Evolutionary conservation across 2,329 filamentous ascomycete species (phyloP).

Genomic region (Malbranchea cinnamomea): DNA sequence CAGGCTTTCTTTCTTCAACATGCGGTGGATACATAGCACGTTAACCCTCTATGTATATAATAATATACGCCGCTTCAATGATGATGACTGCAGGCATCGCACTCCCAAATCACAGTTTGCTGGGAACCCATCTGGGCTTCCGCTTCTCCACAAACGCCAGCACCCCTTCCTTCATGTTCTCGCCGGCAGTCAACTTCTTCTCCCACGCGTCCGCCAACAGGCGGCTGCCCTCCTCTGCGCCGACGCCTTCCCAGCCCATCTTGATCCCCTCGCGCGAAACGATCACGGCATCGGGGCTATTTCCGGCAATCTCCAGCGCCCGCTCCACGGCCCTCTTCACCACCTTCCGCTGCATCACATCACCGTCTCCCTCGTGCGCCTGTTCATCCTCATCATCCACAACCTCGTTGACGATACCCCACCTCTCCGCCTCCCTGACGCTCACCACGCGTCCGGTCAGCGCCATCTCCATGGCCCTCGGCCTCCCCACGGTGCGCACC

Average conservation of each 20-base stretch:
- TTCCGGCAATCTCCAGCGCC: slow-evolving; percentile 44
- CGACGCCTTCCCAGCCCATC: slow-evolving; percentile 52
- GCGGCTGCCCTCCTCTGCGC: slow-evolving; percentile 52
- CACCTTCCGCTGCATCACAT: no score
- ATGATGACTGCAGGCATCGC: no score
- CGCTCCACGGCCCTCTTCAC: slow-evolving; percentile 49
- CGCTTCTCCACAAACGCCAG: slow-evolving; percentile 77
- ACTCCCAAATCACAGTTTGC: slow-evolving; percentile 48
- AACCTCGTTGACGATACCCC: slow-evolving; percentile 54
- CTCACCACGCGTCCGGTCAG: slow-evolving; percentile 47
- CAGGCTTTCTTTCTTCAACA: no score
- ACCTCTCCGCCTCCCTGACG: slow-evolving; percentile 43
- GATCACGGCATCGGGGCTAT: slow-evolving; percentile 59
- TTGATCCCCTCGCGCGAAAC: slow-evolving; percentile 53
- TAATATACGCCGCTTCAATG: no score
- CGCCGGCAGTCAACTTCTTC: slow-evolving; percentile 67
- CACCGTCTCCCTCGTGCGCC: slow-evolving; percentile 40
- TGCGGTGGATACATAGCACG: no score
- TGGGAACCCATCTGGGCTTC: slow-evolving; percentile 67
- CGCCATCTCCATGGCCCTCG: slow-evolving; percentile 56
- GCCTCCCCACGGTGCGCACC: slow-evolving; percentile 47
- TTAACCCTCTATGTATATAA: no score
- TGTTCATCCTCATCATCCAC: slow-evolving; percentile 48
- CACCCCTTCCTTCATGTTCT: slow-evolving; percentile 75
- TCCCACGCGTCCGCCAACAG: slow-evolving; percentile 75